These are phyloP conservation scores for Phylloporus rhodoxanthus DNA, from an alignment of 768 basidiomycete genomes.

Conservation along the genomic window DNA sequence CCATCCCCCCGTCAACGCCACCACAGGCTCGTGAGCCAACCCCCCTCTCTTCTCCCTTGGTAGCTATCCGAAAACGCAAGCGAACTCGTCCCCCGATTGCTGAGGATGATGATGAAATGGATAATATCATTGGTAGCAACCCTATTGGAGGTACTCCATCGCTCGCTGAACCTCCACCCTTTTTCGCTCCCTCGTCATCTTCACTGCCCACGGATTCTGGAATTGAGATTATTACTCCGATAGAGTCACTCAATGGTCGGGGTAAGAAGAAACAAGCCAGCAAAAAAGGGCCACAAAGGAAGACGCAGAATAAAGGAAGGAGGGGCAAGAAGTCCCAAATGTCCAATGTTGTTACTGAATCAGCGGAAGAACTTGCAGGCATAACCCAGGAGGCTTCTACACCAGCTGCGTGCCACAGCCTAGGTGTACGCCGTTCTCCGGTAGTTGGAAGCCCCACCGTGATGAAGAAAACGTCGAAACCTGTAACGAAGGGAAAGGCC, in stretches of 20 bases:
- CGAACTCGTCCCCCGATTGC: slow-evolving; percentile 9
- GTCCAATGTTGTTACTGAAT: slow-evolving; percentile 5
- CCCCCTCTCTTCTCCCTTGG: slow-evolving; percentile 22
- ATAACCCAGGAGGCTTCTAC: slow-evolving; percentile 1
- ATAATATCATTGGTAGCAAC: slow-evolving; percentile 6
- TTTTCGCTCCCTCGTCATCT: slow-evolving; percentile 45
- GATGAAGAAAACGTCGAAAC: slow-evolving; percentile 18
- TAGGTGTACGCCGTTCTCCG: slow-evolving; percentile 3
- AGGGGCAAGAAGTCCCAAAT: slow-evolving; percentile 28
- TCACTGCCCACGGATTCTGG: slow-evolving; percentile 23
- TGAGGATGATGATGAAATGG: slow-evolving; percentile 13
- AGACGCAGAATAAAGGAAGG: slow-evolving; percentile 16
- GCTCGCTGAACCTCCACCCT: slow-evolving; percentile 35
- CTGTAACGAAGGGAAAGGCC: slow-evolving; percentile 27
- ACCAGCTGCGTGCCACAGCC: background rate
- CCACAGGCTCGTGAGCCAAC: slow-evolving; percentile 20
- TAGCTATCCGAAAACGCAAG: slow-evolving; percentile 24
- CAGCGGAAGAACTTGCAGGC: slow-evolving; percentile 1
- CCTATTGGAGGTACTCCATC: background rate
- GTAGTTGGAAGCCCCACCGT: background rate
- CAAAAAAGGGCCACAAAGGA: slow-evolving; percentile 22
- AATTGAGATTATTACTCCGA: slow-evolving; percentile 25
- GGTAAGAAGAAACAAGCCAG: slow-evolving; percentile 15
- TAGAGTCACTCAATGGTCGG: background rate
- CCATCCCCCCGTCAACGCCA: slow-evolving; percentile 22